Conservation (phyloP, 768 basidiomycete species). For the Phallus indusiatus region DNA sequence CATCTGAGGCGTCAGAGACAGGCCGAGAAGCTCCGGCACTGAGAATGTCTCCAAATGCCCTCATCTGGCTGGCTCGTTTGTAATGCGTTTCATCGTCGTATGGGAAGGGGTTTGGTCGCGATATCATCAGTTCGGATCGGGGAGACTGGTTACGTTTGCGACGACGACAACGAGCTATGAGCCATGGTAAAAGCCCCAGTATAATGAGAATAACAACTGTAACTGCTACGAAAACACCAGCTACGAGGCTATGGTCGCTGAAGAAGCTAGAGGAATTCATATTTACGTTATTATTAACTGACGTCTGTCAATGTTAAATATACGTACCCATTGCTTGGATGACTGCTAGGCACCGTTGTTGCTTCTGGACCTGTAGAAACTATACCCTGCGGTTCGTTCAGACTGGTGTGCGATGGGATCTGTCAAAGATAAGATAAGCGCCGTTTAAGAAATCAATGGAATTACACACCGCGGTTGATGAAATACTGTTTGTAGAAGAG, state of each 20-base stretch:
- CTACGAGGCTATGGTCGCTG: neutral
- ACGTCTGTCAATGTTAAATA: neutral
- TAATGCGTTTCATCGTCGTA: conserved; percentile 3
- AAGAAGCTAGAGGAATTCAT: neutral
- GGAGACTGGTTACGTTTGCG: neutral
- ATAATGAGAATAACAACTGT: neutral
- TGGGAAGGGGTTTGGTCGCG: neutral
- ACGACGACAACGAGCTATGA: neutral
- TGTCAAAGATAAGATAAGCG: neutral
- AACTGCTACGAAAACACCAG: conserved; percentile 7
- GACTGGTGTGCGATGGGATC: neutral
- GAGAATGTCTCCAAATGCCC: conserved; percentile 1
- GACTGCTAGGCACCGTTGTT: neutral
- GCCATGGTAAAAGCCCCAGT: neutral
- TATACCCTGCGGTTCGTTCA: neutral
- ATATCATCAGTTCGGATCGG: neutral
- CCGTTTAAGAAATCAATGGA: neutral
- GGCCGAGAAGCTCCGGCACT: conserved; percentile 5
- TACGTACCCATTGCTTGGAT: neutral
- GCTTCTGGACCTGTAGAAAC: neutral
- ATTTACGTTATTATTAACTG: neutral
- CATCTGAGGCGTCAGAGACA: conserved; percentile 1
- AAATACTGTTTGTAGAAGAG: neutral
- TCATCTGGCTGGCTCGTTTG: conserved; percentile 4
- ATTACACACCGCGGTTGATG: neutral